Evolutionary conservation across 805 yeast genomes (phyloP).

Genomic region (Saccharomycopsis malanga): DNA sequence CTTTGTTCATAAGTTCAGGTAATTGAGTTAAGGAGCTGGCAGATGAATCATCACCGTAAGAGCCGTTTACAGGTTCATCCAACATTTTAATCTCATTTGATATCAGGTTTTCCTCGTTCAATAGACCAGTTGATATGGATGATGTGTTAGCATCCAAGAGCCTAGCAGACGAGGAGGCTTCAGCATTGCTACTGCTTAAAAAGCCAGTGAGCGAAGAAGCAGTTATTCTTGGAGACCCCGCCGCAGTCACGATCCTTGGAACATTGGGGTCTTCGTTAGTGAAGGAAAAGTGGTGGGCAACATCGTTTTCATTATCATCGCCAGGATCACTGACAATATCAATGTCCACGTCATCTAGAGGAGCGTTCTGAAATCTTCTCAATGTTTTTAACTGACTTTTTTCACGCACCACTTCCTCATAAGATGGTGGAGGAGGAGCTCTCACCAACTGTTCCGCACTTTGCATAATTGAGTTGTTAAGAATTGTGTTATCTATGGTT

Average conservation of each 20-base stretch:
- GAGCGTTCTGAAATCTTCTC: constrained; percentile 1
- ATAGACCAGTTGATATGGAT: not conserved
- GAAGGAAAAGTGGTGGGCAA: constrained; percentile 17
- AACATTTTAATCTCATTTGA: not conserved
- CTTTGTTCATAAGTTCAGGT: not conserved
- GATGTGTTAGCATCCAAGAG: not conserved
- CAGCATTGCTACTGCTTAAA: not conserved
- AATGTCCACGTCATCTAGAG: not conserved
- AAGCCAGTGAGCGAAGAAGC: not conserved
- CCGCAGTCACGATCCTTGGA: constrained; percentile 11
- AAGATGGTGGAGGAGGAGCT: constrained; percentile 22
- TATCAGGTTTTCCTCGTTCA: not conserved
- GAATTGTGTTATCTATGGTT: not conserved
- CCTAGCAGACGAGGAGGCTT: not conserved
- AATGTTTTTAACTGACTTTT: constrained; percentile 1
- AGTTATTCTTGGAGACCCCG: constrained; percentile 12
- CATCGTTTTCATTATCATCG: constrained; percentile 5
- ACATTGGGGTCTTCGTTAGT: constrained; percentile 16
- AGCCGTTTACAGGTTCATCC: not conserved
- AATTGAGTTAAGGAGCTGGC: not conserved
- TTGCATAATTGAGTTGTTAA: not conserved
- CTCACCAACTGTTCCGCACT: constrained; percentile 10
- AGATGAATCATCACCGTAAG: not conserved
- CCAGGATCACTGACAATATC: not conserved
- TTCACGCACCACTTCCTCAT: constrained; percentile 14